Conservation (phyloP, 164 flowering plant genomes). For the Vitis rupestris region DNA sequence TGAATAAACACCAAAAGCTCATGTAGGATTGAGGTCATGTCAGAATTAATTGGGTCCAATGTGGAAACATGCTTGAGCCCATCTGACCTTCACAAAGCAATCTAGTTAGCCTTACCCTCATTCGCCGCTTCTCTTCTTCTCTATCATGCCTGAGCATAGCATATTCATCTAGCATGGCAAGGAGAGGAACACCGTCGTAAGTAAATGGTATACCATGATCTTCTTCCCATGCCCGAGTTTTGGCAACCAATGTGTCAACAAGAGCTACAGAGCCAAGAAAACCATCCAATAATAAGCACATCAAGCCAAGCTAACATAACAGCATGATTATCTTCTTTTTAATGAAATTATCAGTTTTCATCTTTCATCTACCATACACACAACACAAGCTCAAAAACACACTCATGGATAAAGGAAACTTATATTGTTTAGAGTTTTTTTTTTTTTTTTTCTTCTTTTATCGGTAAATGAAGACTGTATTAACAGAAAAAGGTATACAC, state of each 20-base stretch:
- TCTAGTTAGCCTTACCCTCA: conserved; percentile 57
- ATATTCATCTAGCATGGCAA: conserved; percentile 89
- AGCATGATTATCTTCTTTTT: background rate
- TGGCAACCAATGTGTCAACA: conserved; percentile 62
- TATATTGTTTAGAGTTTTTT: background rate
- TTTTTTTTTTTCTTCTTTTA: no score
- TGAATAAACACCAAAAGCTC: background rate
- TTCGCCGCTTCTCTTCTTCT: conserved; percentile 87
- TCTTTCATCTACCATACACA: background rate
- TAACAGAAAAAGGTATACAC: no score
- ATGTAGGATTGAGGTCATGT: background rate
- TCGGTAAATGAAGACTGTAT: no score
- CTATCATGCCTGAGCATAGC: conserved; percentile 93
- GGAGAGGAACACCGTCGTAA: conserved; percentile 95
- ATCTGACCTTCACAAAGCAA: background rate
- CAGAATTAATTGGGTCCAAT: background rate
- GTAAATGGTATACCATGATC: conserved; percentile 66
- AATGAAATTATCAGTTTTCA: background rate
- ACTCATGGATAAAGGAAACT: background rate
- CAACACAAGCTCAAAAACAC: background rate
- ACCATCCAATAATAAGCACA: conserved; percentile 1
- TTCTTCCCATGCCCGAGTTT: conserved; percentile 94
- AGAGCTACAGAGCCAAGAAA: conserved; percentile 30
- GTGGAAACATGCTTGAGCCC: no score
- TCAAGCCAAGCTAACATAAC: background rate